These are phyloP conservation scores for Metarhizium guizhouense DNA, from an alignment of 2,329 filamentous ascomycete species.

Conservation along the genomic window DNA sequence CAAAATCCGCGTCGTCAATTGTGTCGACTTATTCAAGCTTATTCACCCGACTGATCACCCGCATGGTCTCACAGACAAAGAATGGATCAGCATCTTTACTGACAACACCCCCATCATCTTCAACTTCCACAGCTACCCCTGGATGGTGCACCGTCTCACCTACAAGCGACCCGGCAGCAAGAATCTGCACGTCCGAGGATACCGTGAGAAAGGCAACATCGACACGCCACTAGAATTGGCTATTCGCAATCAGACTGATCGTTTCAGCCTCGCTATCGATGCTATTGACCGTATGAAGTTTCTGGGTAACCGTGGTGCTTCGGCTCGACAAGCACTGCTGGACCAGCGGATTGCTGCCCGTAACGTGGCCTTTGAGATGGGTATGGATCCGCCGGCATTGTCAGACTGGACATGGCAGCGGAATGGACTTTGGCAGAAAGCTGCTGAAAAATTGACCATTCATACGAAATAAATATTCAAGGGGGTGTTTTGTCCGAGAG, in stretches of 20 bases:
- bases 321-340: conserved; percentile 54
- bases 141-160: conserved; percentile 67
- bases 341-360: conserved; percentile 55
- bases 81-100: conserved; percentile 65
- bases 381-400: conserved; percentile 58
- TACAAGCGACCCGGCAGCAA: conserved; percentile 63
- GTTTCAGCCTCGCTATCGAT: conserved; percentile 68
- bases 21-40: conserved; percentile 73
- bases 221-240: conserved; percentile 72
- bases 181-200: conserved; percentile 67
- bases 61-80: conserved; percentile 57
- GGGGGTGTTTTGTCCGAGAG: background rate
- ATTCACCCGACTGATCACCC: conserved; percentile 62
- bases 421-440: conserved; percentile 28
- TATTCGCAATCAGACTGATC: conserved; percentile 68
- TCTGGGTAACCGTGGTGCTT: conserved; percentile 54
- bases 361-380: conserved; percentile 59
- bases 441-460: conserved; percentile 4
- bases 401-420: conserved; percentile 59
- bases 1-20: conserved; percentile 72
- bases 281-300: conserved; percentile 60
- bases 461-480: background rate
- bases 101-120: conserved; percentile 65
- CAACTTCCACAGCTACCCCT: conserved; percentile 80
- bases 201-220: conserved; percentile 78